Evolutionary conservation across 768 basidiomycete species (phyloP).

Genomic region (Dictyophora rubrovolvata): DNA sequence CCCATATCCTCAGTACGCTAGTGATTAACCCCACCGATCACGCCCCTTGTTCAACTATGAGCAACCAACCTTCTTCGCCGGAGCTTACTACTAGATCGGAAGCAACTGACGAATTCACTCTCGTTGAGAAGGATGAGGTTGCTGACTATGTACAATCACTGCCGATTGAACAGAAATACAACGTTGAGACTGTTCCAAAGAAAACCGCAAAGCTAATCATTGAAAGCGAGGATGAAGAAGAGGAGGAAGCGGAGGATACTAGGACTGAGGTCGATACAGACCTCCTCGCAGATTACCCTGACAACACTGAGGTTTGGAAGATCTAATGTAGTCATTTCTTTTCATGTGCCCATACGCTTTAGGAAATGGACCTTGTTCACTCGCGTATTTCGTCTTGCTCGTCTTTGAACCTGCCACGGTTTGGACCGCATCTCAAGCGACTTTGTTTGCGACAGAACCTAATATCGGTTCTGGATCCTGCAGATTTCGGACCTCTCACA

Average conservation of each 20-base stretch:
- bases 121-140: background rate
- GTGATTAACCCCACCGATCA: background rate
- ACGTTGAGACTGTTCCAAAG: background rate
- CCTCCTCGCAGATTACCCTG: conserved; percentile 68
- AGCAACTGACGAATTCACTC: conserved; percentile 2
- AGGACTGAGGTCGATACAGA: conserved; percentile 30
- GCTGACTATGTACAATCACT: background rate
- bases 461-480: conserved; percentile 61
- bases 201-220: background rate
- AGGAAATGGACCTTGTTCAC: conserved; percentile 87
- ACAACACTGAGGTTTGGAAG: conserved; percentile 64
- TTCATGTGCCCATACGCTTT: conserved; percentile 5
- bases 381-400: conserved; percentile 50
- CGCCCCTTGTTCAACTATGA: background rate
- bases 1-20: background rate
- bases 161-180: background rate
- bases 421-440: conserved; percentile 54
- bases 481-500: conserved; percentile 53
- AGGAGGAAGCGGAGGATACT: conserved; percentile 15
- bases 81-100: background rate
- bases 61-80: background rate
- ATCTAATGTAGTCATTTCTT: background rate
- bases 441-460: conserved; percentile 85
- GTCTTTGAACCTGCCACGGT: conserved; percentile 58
- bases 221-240: conserved; percentile 36